Evolutionary conservation across 345 rosid genomes (phyloP).

Genomic region (Bruguiera parviflora): DNA sequence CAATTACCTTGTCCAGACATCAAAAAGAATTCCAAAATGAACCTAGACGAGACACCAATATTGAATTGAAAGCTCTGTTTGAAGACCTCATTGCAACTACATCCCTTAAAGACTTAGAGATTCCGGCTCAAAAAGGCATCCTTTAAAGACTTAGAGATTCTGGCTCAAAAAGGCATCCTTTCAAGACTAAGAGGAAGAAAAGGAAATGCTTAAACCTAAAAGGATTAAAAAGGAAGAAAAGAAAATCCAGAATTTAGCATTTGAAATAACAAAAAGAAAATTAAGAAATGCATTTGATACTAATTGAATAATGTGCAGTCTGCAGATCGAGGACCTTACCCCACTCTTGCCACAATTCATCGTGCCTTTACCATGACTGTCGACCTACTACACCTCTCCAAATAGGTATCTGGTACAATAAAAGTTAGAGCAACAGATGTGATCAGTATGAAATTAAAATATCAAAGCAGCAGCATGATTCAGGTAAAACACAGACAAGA

Average conservation of each 20-base stretch:
- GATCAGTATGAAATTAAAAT: background rate
- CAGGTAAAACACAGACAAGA: no score
- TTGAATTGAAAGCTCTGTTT: no score
- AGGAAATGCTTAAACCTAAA: background rate
- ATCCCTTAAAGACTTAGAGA: no score
- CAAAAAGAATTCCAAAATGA: no score
- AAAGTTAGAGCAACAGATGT: conserved; percentile 8
- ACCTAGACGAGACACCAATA: no score
- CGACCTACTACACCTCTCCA: conserved; percentile 75
- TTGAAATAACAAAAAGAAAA: background rate
- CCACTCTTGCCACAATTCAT: conserved; percentile 8
- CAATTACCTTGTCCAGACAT: no score
- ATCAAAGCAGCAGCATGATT: background rate
- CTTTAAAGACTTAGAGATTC: no score
- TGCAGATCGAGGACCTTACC: conserved; percentile 8
- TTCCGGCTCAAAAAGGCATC: no score
- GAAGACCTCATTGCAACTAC: no score
- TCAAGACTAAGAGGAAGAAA: background rate
- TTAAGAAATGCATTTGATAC: background rate
- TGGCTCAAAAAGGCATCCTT: no score
- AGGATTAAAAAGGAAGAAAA: background rate
- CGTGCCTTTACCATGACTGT: conserved; percentile 75
- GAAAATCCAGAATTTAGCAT: background rate
- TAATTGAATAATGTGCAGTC: conserved; percentile 2
- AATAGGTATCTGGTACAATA: conserved; percentile 58